Evolutionary conservation across 345 rosid species (phyloP).

Genomic region (Durio zibethinus): DNA sequence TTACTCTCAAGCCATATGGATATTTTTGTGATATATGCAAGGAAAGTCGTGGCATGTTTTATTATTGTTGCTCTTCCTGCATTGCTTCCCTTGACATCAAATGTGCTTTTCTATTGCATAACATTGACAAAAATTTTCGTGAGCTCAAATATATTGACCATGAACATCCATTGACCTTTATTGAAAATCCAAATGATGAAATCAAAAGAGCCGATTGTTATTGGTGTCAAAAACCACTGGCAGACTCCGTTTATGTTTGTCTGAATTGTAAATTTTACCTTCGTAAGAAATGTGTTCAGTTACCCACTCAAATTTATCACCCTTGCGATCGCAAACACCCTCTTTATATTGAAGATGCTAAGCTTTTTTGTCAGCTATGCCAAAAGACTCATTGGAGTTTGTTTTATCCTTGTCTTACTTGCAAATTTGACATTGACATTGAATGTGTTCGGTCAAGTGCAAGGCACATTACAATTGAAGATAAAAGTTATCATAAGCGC

Average conservation of each 20-base stretch:
- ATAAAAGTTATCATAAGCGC: background rate
- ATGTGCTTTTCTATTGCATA: background rate
- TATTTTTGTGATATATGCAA: background rate
- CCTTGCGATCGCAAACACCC: slow-evolving; percentile 1
- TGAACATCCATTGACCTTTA: background rate
- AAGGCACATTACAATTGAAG: background rate
- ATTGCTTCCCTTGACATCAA: background rate
- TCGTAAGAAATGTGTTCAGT: slow-evolving; percentile 1
- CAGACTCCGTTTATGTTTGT: background rate
- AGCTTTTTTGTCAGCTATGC: background rate
- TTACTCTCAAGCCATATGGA: background rate
- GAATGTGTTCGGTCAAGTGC: background rate
- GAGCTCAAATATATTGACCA: background rate
- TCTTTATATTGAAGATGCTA: background rate
- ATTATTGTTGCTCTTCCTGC: no score
- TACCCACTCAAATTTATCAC: background rate
- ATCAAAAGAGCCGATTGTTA: no score
- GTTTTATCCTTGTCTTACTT: background rate
- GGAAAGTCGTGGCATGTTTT: no score
- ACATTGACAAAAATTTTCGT: background rate
- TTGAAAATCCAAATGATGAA: background rate
- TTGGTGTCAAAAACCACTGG: background rate
- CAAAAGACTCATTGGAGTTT: background rate
- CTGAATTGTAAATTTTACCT: background rate
- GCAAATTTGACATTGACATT: background rate